Evolutionary conservation across 2,329 filamentous ascomycete species (phyloP).

Genomic region (Cercospora zeae-maydis): DNA sequence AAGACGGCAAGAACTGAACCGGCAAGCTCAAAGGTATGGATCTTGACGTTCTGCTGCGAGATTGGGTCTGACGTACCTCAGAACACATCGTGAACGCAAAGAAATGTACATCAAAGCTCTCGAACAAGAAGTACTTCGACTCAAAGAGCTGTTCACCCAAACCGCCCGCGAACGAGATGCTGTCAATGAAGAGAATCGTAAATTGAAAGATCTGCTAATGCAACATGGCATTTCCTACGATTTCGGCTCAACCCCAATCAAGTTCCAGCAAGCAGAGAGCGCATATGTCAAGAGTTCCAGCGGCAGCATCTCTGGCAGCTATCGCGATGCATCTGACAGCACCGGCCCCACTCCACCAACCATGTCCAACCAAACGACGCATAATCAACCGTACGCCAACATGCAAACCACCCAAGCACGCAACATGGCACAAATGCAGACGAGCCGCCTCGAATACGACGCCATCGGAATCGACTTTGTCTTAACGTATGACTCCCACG

Average conservation of each 20-base stretch:
- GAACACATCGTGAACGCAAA: slow-evolving; percentile 94
- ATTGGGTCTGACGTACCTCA: slow-evolving; percentile 38
- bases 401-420: slow-evolving; percentile 20
- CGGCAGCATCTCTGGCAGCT: slow-evolving; percentile 62
- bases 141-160: slow-evolving; percentile 79
- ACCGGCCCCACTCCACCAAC: slow-evolving; percentile 48
- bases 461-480: slow-evolving; percentile 87
- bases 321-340: slow-evolving; percentile 47
- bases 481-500: slow-evolving; percentile 67
- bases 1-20: slow-evolving; percentile 85
- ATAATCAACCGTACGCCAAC: slow-evolving; percentile 5
- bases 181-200: slow-evolving; percentile 73
- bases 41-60: background rate
- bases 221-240: slow-evolving; percentile 59
- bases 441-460: slow-evolving; percentile 63
- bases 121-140: slow-evolving; percentile 82
- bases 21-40: slow-evolving; percentile 85
- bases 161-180: slow-evolving; percentile 72
- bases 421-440: slow-evolving; percentile 31
- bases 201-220: slow-evolving; percentile 62
- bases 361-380: slow-evolving; percentile 15
- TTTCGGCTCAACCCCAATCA: slow-evolving; percentile 38
- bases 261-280: slow-evolving; percentile 36
- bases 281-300: slow-evolving; percentile 45
- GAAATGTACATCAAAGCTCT: slow-evolving; percentile 93